phyloP scores from a whole-genome alignment of 148 eudicot genomes.

The Cornus controversa region DNA sequence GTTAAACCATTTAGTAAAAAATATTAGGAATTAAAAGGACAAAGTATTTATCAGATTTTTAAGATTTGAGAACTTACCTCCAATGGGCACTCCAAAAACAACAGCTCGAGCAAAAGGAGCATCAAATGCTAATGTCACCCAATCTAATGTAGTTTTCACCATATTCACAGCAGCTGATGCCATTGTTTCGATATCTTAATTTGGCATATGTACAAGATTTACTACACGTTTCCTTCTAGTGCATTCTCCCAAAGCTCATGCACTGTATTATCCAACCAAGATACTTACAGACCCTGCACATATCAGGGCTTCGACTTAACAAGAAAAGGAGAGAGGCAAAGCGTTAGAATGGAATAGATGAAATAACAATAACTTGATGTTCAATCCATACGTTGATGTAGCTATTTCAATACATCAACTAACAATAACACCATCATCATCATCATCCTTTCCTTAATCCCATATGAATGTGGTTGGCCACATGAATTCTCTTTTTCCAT shows the following conservation, averaged over 20 bases:
- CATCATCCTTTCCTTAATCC: too few species aligned
- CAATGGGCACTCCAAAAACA: constrained; percentile 85
- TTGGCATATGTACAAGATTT: not conserved
- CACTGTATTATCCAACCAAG: not conserved
- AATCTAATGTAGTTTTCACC: constrained; percentile 50
- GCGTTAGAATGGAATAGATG: too few species aligned
- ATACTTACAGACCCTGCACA: not conserved
- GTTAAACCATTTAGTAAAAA: not conserved
- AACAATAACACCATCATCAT: too few species aligned
- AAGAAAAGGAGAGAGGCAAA: too few species aligned
- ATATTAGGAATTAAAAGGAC: not conserved
- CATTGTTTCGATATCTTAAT: constrained; percentile 19
- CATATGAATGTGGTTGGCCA: too few species aligned
- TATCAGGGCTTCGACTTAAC: too few species aligned
- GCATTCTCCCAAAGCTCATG: not conserved
- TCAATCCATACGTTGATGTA: too few species aligned
- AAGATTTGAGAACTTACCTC: constrained; percentile 44
- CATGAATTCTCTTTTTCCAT: too few species aligned
- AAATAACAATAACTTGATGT: too few species aligned
- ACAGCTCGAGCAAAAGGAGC: constrained; percentile 74
- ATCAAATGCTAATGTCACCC: constrained; percentile 57
- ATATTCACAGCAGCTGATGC: constrained; percentile 31
- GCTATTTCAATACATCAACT: too few species aligned
- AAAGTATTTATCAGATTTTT: not conserved
- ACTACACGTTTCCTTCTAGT: not conserved